These are phyloP conservation scores for Lepraria neglecta DNA, from an alignment of 495 filamentous ascomycete species.

Conservation along the genomic window DNA sequence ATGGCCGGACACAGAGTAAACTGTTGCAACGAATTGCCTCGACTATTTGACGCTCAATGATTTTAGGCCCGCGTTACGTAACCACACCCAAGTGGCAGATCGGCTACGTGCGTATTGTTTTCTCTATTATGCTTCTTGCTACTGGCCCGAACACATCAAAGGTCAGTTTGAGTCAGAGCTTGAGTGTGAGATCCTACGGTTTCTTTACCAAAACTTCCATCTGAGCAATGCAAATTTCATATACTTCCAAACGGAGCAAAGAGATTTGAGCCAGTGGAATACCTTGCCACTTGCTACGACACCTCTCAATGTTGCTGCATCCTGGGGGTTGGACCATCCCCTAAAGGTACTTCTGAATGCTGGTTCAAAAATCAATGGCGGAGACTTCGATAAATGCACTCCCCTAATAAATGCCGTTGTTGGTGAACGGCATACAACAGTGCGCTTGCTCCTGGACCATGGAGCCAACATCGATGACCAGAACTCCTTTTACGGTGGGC, in stretches of 20 bases:
- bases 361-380: background rate
- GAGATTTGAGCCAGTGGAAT: background rate
- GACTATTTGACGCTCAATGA: background rate
- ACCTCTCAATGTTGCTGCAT: background rate
- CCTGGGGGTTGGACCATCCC: background rate
- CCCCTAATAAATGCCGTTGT: background rate
- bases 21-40: background rate
- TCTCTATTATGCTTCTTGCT: background rate
- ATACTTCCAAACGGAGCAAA: too few species aligned
- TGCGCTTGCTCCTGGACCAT: background rate
- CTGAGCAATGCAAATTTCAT: too few species aligned
- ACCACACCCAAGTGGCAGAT: background rate
- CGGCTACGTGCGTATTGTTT: background rate
- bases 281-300: background rate
- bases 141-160: slow-evolving; percentile 2
- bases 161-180: background rate
- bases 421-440: background rate
- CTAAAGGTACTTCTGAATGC: background rate
- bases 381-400: background rate
- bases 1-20: background rate
- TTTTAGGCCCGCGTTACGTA: background rate
- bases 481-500: too few species aligned
- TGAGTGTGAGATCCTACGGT: background rate
- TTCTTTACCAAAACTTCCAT: background rate
- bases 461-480: background rate